Percentiles rank a stretch among this genome's conserved stretches.
Evolutionary conservation across 805 yeast species (phyloP).

Genomic region (Ogataea haglerorum): DNA sequence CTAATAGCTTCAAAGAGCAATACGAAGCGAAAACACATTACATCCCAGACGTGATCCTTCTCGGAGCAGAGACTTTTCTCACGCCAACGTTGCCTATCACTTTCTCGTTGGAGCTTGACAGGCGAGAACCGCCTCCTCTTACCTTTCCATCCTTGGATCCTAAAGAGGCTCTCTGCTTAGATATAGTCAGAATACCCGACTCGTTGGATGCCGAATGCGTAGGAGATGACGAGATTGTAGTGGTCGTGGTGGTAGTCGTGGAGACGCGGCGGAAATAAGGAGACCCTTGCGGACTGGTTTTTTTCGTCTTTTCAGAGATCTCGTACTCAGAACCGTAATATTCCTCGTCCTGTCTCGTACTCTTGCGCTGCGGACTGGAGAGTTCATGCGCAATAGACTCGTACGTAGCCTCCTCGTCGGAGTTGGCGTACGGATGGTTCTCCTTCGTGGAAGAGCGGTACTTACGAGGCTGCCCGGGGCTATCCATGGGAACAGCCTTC

Average conservation of each 20-base stretch:
- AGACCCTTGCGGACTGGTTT: slow-evolving; percentile 30
- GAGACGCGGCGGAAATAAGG: slow-evolving; percentile 42
- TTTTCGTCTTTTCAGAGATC: slow-evolving; percentile 17
- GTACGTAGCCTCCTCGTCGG: slow-evolving; percentile 35
- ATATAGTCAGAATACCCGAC: slow-evolving; percentile 19
- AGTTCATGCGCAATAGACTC: slow-evolving; percentile 23
- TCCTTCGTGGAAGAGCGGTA: slow-evolving; percentile 36
- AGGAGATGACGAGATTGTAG: slow-evolving; percentile 34
- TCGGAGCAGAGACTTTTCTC: slow-evolving; percentile 33
- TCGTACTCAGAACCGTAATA: slow-evolving; percentile 26
- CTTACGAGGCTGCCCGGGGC: slow-evolving; percentile 97
- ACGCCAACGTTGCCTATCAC: slow-evolving; percentile 35
- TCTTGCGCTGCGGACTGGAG: slow-evolving; percentile 24
- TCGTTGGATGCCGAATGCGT: slow-evolving; percentile 22
- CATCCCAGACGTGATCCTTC: slow-evolving; percentile 24
- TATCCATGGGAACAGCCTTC: slow-evolving; percentile 81
- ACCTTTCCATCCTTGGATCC: slow-evolving; percentile 20
- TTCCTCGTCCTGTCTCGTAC: slow-evolving; percentile 26
- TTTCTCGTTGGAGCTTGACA: slow-evolving; percentile 28
- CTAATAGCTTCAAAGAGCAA: slow-evolving; percentile 8
- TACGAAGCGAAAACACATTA: neutral
- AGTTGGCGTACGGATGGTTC: slow-evolving; percentile 31
- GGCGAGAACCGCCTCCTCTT: slow-evolving; percentile 22
- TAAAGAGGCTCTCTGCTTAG: slow-evolving; percentile 28
- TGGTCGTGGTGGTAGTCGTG: slow-evolving; percentile 49